phyloP scores from a whole-genome alignment of 164 flowering plant genomes.

The Chimonanthus praecox region DNA sequence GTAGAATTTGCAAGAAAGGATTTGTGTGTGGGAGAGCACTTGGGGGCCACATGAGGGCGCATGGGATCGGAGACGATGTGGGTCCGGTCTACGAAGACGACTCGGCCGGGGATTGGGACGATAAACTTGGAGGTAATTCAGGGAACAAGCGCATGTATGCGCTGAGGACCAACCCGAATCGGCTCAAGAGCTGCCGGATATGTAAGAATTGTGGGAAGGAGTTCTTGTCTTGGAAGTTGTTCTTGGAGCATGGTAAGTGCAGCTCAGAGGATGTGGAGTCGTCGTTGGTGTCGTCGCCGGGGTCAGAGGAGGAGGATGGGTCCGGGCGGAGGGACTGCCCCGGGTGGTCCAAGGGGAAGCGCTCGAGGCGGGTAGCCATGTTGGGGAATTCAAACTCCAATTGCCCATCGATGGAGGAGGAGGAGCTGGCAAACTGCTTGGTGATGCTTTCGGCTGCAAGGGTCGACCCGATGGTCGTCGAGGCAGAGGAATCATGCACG shows the following conservation, averaged over 20 bases:
- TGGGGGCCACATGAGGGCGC: conserved; percentile 99
- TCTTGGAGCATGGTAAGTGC: conserved; percentile 86
- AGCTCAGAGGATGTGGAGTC: conserved; percentile 38
- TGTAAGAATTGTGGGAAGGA: conserved; percentile 90
- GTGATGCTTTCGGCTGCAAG: conserved; percentile 66
- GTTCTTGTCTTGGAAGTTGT: conserved; percentile 84
- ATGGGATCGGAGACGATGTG: conserved; percentile 75
- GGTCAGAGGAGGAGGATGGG: conserved; percentile 31
- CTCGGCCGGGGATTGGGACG: conserved; percentile 44
- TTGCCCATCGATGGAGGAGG: conserved; percentile 63
- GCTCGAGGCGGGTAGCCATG: conserved; percentile 46
- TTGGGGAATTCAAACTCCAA: conserved; percentile 27
- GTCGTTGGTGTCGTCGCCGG: conserved; percentile 47
- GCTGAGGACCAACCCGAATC: conserved; percentile 70
- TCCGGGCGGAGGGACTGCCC: conserved; percentile 23
- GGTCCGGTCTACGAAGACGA: conserved; percentile 59
- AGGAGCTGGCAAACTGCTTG: conserved; percentile 74
- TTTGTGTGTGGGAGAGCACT: conserved; percentile 91
- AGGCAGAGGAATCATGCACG: conserved; percentile 74
- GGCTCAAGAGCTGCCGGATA: conserved; percentile 53
- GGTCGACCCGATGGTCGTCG: conserved; percentile 41
- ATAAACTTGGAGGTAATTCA: conserved; percentile 25
- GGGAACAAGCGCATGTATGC: conserved; percentile 64
- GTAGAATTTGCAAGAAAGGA: conserved; percentile 87
- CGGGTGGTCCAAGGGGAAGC: conserved; percentile 71